A percentile compares a stretch with the other conserved stretches of the same genome.
Conservation (phyloP, 73 alveolate genomes). For the Paramecium bursaria region DNA sequence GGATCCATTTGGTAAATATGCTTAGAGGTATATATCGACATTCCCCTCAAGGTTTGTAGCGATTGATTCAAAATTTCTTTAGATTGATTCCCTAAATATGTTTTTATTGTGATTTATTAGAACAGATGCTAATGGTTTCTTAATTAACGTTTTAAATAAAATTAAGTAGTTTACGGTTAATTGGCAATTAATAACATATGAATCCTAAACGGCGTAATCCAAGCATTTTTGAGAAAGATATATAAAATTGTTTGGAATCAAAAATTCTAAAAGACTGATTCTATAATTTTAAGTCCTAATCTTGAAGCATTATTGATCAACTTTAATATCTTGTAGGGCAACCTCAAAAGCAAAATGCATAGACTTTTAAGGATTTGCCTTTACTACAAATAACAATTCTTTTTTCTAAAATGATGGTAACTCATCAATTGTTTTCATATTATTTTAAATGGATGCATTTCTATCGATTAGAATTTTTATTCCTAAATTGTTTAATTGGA, state of each 20-base stretch:
- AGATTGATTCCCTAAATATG: conserved; percentile 7
- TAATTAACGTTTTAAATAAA: not conserved
- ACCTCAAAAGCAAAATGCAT: conserved; percentile 53
- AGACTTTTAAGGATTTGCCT: not conserved
- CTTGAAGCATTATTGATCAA: not conserved
- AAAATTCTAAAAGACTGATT: conserved; percentile 20
- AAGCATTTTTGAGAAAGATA: conserved; percentile 2
- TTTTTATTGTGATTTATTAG: not conserved
- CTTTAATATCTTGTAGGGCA: not conserved
- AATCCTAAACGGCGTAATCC: not conserved
- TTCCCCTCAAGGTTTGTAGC: not conserved
- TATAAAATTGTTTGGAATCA: not conserved
- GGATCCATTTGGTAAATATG: not conserved
- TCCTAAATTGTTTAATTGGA: conserved; percentile 43
- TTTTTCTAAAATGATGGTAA: conserved; percentile 25
- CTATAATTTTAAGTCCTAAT: conserved; percentile 36
- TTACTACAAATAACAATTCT: conserved; percentile 33
- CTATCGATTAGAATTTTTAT: conserved; percentile 42
- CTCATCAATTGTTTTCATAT: conserved; percentile 19
- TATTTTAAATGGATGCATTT: not conserved
- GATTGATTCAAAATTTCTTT: not conserved
- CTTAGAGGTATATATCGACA: not conserved
- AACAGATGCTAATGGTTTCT: conserved; percentile 5
- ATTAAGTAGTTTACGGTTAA: conserved; percentile 3
- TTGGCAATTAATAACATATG: not conserved